phyloP scores from a whole-genome alignment of 345 rosid genomes.

The Aethionema arabicum region DNA sequence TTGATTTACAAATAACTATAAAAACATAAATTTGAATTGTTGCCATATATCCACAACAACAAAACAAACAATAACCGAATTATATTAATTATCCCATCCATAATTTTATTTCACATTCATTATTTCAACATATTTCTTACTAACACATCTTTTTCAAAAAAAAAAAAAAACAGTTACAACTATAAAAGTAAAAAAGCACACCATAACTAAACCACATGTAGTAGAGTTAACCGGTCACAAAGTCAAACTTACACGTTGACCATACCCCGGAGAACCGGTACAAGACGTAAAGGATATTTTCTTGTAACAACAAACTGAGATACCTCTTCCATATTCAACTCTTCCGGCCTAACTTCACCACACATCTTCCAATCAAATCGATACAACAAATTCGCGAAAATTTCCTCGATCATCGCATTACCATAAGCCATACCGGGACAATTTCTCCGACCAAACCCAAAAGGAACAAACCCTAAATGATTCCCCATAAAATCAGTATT shows the following conservation, averaged over 20 bases:
- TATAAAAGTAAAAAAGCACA: too few species aligned
- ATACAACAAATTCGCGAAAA: slow-evolving; percentile 27
- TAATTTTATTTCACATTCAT: too few species aligned
- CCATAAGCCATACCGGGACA: slow-evolving; percentile 36
- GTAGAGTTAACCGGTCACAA: too few species aligned
- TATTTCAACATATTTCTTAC: too few species aligned
- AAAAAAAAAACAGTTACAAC: too few species aligned
- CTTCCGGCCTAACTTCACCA: slow-evolving; percentile 25
- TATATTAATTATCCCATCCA: too few species aligned
- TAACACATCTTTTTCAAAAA: too few species aligned
- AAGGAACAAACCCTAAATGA: slow-evolving; percentile 29
- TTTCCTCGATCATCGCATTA: slow-evolving; percentile 22
- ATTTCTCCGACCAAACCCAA: slow-evolving; percentile 36
- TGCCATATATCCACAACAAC: too few species aligned
- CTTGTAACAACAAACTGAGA: slow-evolving; percentile 31
- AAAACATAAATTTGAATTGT: too few species aligned
- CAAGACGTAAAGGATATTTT: slow-evolving; percentile 40
- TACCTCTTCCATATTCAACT: slow-evolving; percentile 28
- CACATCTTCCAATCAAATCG: slow-evolving; percentile 35
- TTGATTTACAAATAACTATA: too few species aligned
- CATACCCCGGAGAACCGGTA: slow-evolving; percentile 22
- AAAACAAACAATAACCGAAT: too few species aligned
- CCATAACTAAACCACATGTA: too few species aligned
- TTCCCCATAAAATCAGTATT: slow-evolving; percentile 31
- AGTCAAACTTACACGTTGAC: neutral